A percentile compares a stretch with the other conserved stretches of the same genome.
Evolutionary conservation across 768 basidiomycete species (phyloP).

Genomic region (Boletus eberwhitei): DNA sequence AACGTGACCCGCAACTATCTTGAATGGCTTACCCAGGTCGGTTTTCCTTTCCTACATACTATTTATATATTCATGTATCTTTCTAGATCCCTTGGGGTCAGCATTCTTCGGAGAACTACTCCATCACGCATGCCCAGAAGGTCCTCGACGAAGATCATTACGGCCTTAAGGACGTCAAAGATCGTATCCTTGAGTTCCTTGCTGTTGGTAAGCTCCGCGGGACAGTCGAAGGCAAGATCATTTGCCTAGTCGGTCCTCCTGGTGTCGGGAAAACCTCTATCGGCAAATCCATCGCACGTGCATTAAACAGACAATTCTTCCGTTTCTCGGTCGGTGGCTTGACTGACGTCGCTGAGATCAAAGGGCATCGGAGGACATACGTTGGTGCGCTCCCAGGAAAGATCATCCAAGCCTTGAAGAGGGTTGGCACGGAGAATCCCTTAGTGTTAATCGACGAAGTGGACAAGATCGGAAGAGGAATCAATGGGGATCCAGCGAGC

Average conservation of each 20-base stretch:
- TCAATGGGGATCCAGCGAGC: constrained; percentile 90
- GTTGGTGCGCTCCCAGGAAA: constrained; percentile 93
- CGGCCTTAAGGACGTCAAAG: constrained; percentile 87
- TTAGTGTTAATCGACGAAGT: constrained; percentile 94
- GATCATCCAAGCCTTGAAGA: constrained; percentile 91
- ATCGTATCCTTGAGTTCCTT: constrained; percentile 92
- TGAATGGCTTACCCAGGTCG: constrained; percentile 84
- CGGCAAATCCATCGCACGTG: constrained; percentile 91
- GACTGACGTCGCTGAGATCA: constrained; percentile 98
- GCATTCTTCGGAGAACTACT: constrained; percentile 91
- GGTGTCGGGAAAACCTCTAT: constrained; percentile 98
- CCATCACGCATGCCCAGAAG: constrained; percentile 72
- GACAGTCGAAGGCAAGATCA: constrained; percentile 95
- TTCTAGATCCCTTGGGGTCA: constrained; percentile 93
- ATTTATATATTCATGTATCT: neutral
- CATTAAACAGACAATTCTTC: constrained; percentile 90
- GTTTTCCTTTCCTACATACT: constrained; percentile 8
- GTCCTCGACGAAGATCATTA: constrained; percentile 97
- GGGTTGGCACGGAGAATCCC: constrained; percentile 92
- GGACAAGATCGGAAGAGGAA: constrained; percentile 90
- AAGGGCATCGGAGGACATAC: constrained; percentile 97
- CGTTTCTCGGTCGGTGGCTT: constrained; percentile 95
- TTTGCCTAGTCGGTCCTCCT: constrained; percentile 93
- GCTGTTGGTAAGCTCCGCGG: constrained; percentile 94
- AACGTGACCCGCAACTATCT: constrained; percentile 94